Conservation (phyloP, 768 basidiomycete species). For the Boletus vinaceobasis region DNA sequence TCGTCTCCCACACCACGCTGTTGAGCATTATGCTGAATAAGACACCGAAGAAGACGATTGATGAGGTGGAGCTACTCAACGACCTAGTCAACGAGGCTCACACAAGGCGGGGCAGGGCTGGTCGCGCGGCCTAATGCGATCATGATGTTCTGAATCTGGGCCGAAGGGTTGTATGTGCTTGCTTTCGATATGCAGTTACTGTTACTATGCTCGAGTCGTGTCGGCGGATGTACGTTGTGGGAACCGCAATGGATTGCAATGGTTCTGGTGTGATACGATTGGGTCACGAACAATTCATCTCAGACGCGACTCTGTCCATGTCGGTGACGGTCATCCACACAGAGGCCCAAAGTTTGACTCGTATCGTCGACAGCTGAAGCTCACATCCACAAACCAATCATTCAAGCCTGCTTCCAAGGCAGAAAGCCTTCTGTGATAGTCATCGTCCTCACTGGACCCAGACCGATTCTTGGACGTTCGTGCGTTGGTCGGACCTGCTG, state of each 20-base stretch:
- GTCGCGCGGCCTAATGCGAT: not conserved
- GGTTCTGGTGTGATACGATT: too few species aligned
- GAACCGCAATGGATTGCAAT: not conserved
- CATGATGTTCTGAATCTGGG: not conserved
- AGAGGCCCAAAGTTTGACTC: too few species aligned
- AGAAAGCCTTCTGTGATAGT: too few species aligned
- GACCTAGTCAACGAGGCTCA: conserved; percentile 9
- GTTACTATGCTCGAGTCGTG: not conserved
- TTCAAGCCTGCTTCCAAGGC: too few species aligned
- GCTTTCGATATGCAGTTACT: not conserved
- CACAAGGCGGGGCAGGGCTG: conserved; percentile 1
- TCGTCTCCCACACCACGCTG: conserved; percentile 22
- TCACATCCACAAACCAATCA: too few species aligned
- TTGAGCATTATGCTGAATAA: conserved; percentile 9
- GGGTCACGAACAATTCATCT: too few species aligned
- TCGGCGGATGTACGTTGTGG: not conserved
- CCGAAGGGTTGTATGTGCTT: not conserved
- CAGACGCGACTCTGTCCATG: too few species aligned
- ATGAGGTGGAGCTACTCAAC: conserved; percentile 1
- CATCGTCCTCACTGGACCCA: too few species aligned
- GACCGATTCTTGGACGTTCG: too few species aligned
- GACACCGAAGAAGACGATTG: conserved; percentile 11
- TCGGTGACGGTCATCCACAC: too few species aligned
- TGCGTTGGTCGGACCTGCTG: too few species aligned
- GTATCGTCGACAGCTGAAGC: too few species aligned